These are phyloP conservation scores for Amylocystis lapponica DNA, from an alignment of 768 basidiomycete genomes.

Conservation along the genomic window DNA sequence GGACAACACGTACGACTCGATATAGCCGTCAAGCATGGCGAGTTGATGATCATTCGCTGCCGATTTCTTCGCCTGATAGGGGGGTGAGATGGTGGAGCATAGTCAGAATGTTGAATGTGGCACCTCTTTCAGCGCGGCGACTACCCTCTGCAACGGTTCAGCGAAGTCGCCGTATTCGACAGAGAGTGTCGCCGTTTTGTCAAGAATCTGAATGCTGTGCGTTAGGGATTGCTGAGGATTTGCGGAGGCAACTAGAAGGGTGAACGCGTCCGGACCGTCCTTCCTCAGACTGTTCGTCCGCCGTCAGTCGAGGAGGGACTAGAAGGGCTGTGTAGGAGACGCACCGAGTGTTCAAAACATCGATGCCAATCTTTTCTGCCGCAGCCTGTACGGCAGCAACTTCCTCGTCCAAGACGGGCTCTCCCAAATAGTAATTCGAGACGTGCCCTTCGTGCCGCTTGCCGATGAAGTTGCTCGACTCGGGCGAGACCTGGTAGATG, in stretches of 20 bases:
- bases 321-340: not conserved
- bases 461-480: conserved; percentile 67
- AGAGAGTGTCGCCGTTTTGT: conserved; percentile 43
- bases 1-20: conserved; percentile 55
- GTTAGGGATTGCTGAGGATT: conserved; percentile 32
- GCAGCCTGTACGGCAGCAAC: conserved; percentile 70
- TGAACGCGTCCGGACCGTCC: conserved; percentile 53
- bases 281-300: conserved; percentile 55
- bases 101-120: not conserved
- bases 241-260: conserved; percentile 71
- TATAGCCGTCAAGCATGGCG: conserved; percentile 73
- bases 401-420: conserved; percentile 68
- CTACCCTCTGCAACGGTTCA: conserved; percentile 45
- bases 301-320: not conserved
- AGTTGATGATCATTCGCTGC: conserved; percentile 67
- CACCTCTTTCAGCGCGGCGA: conserved; percentile 56
- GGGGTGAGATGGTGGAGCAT: not conserved
- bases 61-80: conserved; percentile 60
- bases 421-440: conserved; percentile 82
- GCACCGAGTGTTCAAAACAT: conserved; percentile 79
- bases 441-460: conserved; percentile 74
- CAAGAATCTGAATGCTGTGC: conserved; percentile 43
- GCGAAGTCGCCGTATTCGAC: conserved; percentile 77
- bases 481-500: conserved; percentile 65
- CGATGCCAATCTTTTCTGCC: conserved; percentile 70